Base-by-base conservation (phyloP, 2,329 filamentous ascomycete species). In the Leptographium radiaticola region DNA sequence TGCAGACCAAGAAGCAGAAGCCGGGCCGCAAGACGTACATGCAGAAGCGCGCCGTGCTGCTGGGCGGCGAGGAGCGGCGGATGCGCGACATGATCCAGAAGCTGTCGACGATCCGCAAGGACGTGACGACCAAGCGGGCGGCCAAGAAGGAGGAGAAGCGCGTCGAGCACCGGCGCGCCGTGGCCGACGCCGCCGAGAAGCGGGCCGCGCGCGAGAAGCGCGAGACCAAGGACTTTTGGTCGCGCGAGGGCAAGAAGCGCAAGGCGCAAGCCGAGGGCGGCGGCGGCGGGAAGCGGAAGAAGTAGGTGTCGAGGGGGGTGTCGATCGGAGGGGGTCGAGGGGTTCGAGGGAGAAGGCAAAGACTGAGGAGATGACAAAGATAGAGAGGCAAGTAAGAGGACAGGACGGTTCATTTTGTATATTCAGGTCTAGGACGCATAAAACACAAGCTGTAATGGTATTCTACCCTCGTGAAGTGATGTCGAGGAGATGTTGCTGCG, bases 31-130 rank as follows among this genome's bases (percentile, higher is more conserved):
- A 84, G 64, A 95, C 90, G 25, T 98, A 98, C 68, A 76, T 95
- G 76, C 89, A 95, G 74, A 96, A 96, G 73, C 86, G 93, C 11
- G 93, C 91, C 15, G 89, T 97, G n/a, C 82, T 95, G 36, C 81
- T 95, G 30, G 70, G 88, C 16, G 77, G 84, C 13, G 91, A 97
- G 68, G 93, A 98, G 77, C 89, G 86, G 75, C 86, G 85, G 68
- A 89, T 89, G 6, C 77, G 93, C 36, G 83, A 89, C 61, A 74
- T 98, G 59, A 85, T 98, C 82, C 87, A 95, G 72, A 93, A 96
- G 75, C 79, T 98, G 52, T 86, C 87, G 64, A 91, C 90, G 16
- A 74, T 98, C 64, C 75, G 89, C 60, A 95, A 94, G 64, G 93
- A 97, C 65, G 93, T 94, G 67, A 80, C 85, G 3, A 87, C 87